Base-by-base conservation (phyloP, 139 green algal species). In the Gonium pectorale region DNA sequence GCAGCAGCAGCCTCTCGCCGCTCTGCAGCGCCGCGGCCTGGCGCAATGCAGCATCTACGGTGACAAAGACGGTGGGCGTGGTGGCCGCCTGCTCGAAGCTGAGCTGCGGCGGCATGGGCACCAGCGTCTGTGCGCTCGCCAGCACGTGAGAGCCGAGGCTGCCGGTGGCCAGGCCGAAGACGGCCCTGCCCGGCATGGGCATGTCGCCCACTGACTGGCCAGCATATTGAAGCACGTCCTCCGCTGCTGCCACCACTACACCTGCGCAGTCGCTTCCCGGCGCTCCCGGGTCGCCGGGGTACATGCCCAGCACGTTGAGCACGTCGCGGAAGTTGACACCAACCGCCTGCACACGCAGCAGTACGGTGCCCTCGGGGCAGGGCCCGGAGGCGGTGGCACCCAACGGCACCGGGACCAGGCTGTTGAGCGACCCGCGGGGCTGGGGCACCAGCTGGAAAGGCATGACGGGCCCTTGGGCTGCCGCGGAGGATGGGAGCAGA, bases 91-190 rank as follows among this genome's bases (percentile, higher is more conserved):
- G 84, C 85, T 96, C 94, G 85, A 95, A 95, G 38, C 44, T 88
- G 33, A 96, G 62, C 77, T 88, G 86, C 0, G 83, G 37, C 21
- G 95, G 95, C 92, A 97, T 89, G 44, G 87, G 67, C 24, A 93
- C 94, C 66, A 98, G 33, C 2, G 88, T 94, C 31, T 87, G 84
- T 0, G 85, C 80, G 17, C 87, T 91, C 8, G 87, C 91, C 21
- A 90, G n/a, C 7, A 88, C 74, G 56, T 90, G 86, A 24, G 86
- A 90, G 46, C 81, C 81, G 41, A 97, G 86, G 86, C 89, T 92
- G n/a, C 95, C 95, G n/a, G 63, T 87, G 2, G 95, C 95, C 43
- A 98, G 88, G 38, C 95, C 95, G 90, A 97, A 97, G 60, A 97
- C 95, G 3, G 92, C 81, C 4, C 93, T 78, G 27, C 95, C 95